Percentiles rank a stretch among this genome's conserved stretches.
phyloP scores from a whole-genome alignment of 2,329 filamentous ascomycete species.

The Colletotrichum neosansevieriae region DNA sequence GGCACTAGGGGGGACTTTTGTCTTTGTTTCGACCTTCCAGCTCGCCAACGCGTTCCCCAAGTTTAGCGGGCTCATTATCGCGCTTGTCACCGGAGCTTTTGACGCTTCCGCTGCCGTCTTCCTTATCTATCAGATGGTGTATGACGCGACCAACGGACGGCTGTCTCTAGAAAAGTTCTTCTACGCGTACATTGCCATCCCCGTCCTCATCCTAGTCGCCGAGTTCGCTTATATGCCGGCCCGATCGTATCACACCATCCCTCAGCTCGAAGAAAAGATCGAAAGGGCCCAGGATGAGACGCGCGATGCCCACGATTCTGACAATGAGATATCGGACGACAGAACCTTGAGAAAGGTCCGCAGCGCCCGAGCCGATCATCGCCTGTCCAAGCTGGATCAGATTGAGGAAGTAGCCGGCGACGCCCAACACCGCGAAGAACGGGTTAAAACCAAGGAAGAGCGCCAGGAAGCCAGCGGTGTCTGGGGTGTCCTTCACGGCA shows the following conservation, averaged over 20 bases:
- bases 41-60: constrained; percentile 85
- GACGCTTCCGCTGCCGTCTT: constrained; percentile 86
- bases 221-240: constrained; percentile 56
- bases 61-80: constrained; percentile 80
- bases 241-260: constrained; percentile 53
- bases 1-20: constrained; percentile 83
- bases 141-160: constrained; percentile 64
- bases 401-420: constrained; percentile 74
- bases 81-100: constrained; percentile 83
- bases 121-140: constrained; percentile 78
- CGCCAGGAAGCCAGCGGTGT: constrained; percentile 72
- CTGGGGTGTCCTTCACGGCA: constrained; percentile 79
- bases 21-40: constrained; percentile 87
- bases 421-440: constrained; percentile 64
- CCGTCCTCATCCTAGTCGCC: constrained; percentile 51
- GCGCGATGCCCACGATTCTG: constrained; percentile 63
- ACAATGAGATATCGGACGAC: constrained; percentile 64
- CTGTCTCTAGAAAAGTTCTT: constrained; percentile 56
- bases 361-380: constrained; percentile 59
- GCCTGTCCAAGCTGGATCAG: constrained; percentile 69
- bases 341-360: constrained; percentile 57
- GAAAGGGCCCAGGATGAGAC: constrained; percentile 51
- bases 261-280: constrained; percentile 55
- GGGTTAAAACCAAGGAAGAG: constrained; percentile 67
- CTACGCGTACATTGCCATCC: constrained; percentile 53